phyloP scores from a whole-genome alignment of 1,139 yeast species.

The Geotrichum klebahnii region DNA sequence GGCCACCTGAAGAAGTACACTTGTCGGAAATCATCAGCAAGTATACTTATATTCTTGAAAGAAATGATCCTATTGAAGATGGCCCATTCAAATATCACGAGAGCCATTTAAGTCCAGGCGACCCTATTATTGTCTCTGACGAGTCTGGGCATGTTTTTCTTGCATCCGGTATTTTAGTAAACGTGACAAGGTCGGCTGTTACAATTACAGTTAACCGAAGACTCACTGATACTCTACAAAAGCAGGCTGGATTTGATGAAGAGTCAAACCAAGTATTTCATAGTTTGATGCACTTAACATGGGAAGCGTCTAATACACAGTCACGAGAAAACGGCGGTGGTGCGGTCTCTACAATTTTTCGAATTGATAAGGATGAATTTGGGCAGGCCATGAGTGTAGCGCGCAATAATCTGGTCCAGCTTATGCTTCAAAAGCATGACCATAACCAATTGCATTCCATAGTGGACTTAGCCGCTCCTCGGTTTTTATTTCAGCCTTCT shows the following conservation, averaged over 20 bases:
- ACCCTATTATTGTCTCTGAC: constrained; percentile 64
- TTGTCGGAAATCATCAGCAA: constrained; percentile 4
- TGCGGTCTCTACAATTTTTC: constrained; percentile 39
- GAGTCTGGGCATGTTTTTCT: constrained; percentile 74
- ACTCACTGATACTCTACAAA: constrained; percentile 46
- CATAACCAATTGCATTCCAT: constrained; percentile 55
- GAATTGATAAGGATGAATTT: constrained; percentile 80
- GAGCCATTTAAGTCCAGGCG: constrained; percentile 33
- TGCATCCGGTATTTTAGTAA: constrained; percentile 56
- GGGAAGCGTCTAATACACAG: constrained; percentile 22
- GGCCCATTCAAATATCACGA: constrained; percentile 24
- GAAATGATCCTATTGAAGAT: constrained; percentile 15
- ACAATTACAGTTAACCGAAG: constrained; percentile 51
- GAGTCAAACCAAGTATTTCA: constrained; percentile 48
- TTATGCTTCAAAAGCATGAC: constrained; percentile 59
- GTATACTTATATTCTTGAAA: constrained; percentile 25
- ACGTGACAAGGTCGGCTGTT: constrained; percentile 39
- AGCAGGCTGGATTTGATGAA: constrained; percentile 44
- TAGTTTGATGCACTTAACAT: constrained; percentile 43
- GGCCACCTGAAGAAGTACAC: background rate
- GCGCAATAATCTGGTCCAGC: constrained; percentile 65
- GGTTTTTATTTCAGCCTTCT: constrained; percentile 33
- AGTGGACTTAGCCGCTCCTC: constrained; percentile 56
- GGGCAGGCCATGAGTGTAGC: constrained; percentile 73
- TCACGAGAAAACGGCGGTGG: background rate